Base-by-base conservation (phyloP, 2,329 filamentous ascomycete genomes). In the Cladophialophora exuberans region DNA sequence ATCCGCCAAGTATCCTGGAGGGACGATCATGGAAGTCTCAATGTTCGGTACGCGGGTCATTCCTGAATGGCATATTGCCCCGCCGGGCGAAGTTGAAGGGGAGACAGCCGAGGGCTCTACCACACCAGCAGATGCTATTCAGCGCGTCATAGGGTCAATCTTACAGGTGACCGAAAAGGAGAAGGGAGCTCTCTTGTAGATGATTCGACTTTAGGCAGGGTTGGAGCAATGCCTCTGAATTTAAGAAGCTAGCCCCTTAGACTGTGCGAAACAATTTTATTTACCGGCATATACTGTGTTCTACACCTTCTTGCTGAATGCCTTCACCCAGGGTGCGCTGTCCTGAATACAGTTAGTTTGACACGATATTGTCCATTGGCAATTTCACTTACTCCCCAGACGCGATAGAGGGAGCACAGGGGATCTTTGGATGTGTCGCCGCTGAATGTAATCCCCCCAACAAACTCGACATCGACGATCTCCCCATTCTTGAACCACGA, bases 401-500 rank as follows among this genome's bases (percentile, higher is more conserved):
- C 35, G 35, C 35, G 35, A 18, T 38, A 38, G n/a, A 38, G 35
- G n/a, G 35, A 38, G 15, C 35, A 38, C n/a, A 38, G 35, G 3
- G 35, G 35, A 18, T 17, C 4, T 18, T 38, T 17, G 5, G 35
- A 38, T 18, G 35, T 38, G 11, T 38, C 35, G 13, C 35, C 35
- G 4, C n/a, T 38, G 11, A 38, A 38, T 3, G 35, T 38, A 17
- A 38, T 38, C 3, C 35, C 35, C 3, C 5, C 35, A 10, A 38
- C n/a, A 20, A 38, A 38, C 4, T 38, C 35, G 3, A 18, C 35
- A 17, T 38, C 35, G 4, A 38, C 35, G n/a, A 38, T 18, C 11
- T 38, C 35, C 35, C 35, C 35, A 38, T 38, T 38, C 15, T 38
- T 38, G 35, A 38, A 38, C 35, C 35, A 38, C 22, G 35, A 38